These are phyloP conservation scores for Solanum clarkiae DNA, from an alignment of 257 asterid genomes.

Conservation along the genomic window DNA sequence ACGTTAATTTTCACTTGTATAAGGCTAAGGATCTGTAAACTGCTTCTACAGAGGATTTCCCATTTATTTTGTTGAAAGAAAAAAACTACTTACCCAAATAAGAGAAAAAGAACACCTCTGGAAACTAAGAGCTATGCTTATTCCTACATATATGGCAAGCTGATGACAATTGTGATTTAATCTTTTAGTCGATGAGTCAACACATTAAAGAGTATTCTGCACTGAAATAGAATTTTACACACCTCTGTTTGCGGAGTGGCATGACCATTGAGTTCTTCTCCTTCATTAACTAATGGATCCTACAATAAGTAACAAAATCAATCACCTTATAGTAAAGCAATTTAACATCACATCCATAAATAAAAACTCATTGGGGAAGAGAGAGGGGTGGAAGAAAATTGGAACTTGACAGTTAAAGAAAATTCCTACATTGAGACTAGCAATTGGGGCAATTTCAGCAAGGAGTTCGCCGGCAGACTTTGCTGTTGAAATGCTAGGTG, in stretches of 20 bases:
- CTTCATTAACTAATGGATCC: constrained; percentile 59
- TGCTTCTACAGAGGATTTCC: neutral
- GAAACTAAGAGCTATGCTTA: neutral
- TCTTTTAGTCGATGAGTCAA: neutral
- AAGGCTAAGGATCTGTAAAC: neutral
- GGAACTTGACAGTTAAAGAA: neutral
- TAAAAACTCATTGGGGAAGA: neutral
- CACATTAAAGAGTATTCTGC: neutral
- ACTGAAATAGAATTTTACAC: neutral
- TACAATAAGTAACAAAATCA: constrained; percentile 18
- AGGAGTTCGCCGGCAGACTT: constrained; percentile 67
- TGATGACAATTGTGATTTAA: neutral
- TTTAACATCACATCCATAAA: neutral
- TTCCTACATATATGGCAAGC: neutral
- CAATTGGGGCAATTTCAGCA: constrained; percentile 53
- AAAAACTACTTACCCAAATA: neutral
- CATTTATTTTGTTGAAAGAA: neutral
- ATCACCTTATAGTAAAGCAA: neutral
- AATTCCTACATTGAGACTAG: constrained; percentile 27
- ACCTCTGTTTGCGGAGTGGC: constrained; percentile 51
- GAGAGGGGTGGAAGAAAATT: neutral
- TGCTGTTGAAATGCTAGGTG: constrained; percentile 41
- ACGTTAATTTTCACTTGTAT: neutral
- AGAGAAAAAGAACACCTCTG: neutral
- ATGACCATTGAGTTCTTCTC: constrained; percentile 16